Base-by-base conservation (phyloP, 2,329 filamentous ascomycete genomes). In the Beauveria australis region DNA sequence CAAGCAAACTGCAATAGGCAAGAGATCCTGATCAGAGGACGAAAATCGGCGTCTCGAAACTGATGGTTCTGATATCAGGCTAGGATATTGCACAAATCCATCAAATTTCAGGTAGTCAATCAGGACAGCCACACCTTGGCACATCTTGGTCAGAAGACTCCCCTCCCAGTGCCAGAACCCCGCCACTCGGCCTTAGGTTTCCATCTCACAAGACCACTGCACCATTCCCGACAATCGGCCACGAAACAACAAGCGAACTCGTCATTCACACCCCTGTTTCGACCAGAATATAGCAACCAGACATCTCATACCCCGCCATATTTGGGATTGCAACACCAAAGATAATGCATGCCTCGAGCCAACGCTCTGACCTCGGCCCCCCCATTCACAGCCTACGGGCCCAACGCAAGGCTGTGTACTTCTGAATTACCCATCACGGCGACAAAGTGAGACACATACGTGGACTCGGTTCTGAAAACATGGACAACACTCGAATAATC, bases 401-500 rank as follows among this genome's bases (percentile, higher is more conserved):
- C 10, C 18, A 12, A 22, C 30, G n/a, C n/a, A 52, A 40, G n/a
- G 10, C 14, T 19, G 37, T 7, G 12, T 40, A 52, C 8, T 22
- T 52, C 1, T 22, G 3, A 2, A 37, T 19, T 12, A 37, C 22
- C 22, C 30, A 33, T 10, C n/a, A 7, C 30, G n/a, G n/a, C 30
- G n/a, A 12, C 22, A 0, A 48, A n/a, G 12, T 12, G 12, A 19
- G 28, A 18, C 49, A 14, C 33, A 37, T 16, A 37, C 33, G 33
- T 5, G 14, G 33, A 37, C 33, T 37, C 19, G 16, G 37, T 59
- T 24, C 46, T 26, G 41, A 26, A 24, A 43, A 41, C 3, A 61
- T 61, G 59, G 59, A 61, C 26, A 28, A 47, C 37, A 16, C 37
- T 4, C 59, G 62, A 18, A 59, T 46, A 19, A 40, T 40, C 30